phyloP scores from a whole-genome alignment of 352 stramenopile genomes.

The Pythium chondricola region DNA sequence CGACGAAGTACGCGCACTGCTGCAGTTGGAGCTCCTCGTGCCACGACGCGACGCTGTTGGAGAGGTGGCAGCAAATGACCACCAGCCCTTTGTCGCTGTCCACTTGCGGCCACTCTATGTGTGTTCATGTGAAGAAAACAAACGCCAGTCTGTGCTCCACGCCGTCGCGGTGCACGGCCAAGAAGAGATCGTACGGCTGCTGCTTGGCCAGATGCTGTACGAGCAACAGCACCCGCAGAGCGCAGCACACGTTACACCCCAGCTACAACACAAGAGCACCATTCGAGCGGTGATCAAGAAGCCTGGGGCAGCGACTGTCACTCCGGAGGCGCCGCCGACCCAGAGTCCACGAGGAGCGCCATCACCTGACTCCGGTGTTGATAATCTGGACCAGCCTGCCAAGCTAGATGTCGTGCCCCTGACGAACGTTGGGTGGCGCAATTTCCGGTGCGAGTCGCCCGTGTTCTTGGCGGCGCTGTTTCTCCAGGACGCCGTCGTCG shows the following conservation, averaged over 20 bases:
- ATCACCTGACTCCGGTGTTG: not conserved
- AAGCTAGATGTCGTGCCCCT: slow-evolving; percentile 17
- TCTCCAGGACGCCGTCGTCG: slow-evolving; percentile 38
- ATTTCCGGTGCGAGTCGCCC: slow-evolving; percentile 58
- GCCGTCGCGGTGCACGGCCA: slow-evolving; percentile 47
- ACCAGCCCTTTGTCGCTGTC: slow-evolving; percentile 3
- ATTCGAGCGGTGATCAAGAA: slow-evolving; percentile 1
- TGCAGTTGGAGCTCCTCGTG: slow-evolving; percentile 30
- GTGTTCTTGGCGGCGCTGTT: slow-evolving; percentile 58
- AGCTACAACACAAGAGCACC: not conserved
- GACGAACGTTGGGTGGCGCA: slow-evolving; percentile 42
- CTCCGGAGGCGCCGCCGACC: not conserved
- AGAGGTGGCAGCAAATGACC: not conserved
- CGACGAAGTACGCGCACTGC: slow-evolving; percentile 37
- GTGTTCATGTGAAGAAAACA: slow-evolving; percentile 60
- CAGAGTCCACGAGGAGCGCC: not conserved
- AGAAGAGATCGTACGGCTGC: slow-evolving; percentile 37
- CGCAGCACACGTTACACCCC: slow-evolving; percentile 1
- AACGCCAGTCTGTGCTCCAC: slow-evolving; percentile 60
- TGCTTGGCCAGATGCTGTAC: slow-evolving; percentile 41
- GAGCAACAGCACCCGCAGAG: slow-evolving; percentile 26
- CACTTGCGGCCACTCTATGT: slow-evolving; percentile 43
- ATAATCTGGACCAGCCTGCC: slow-evolving; percentile 7
- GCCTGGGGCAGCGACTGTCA: slow-evolving; percentile 1
- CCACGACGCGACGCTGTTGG: not conserved